Percentiles rank a stretch among this genome's conserved stretches.
Conservation (phyloP, 352 stramenopile species). For the Phytophthora kernoviae region DNA sequence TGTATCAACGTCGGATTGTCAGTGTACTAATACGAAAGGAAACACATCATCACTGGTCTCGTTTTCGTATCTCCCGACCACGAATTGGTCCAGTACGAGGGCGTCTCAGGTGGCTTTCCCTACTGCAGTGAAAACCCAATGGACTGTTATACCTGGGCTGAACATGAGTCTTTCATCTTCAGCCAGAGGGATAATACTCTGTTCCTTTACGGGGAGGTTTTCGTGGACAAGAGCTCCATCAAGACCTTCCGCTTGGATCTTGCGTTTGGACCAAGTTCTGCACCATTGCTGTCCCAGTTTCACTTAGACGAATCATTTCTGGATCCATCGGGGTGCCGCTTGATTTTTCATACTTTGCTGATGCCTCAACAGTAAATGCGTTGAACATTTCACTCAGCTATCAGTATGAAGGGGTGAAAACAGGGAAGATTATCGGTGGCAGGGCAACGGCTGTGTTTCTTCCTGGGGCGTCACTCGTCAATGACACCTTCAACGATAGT, state of each 20-base stretch:
- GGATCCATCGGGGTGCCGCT: constrained; percentile 51
- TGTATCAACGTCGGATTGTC: constrained; percentile 38
- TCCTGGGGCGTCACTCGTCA: constrained; percentile 32
- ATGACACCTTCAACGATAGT: constrained; percentile 26
- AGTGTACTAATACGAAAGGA: constrained; percentile 21
- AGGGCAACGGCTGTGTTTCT: constrained; percentile 42
- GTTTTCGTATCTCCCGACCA: constrained; percentile 45
- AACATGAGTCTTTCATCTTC: constrained; percentile 17
- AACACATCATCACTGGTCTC: constrained; percentile 56
- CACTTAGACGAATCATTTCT: constrained; percentile 47
- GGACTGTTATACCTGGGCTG: constrained; percentile 39
- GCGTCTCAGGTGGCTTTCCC: constrained; percentile 32
- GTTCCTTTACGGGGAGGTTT: constrained; percentile 58
- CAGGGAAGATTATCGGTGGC: constrained; percentile 50
- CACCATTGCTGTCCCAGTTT: constrained; percentile 27
- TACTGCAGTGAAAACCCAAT: constrained; percentile 36
- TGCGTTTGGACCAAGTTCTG: constrained; percentile 28
- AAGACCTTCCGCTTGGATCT: constrained; percentile 59
- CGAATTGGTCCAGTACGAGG: constrained; percentile 16
- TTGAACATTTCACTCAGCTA: constrained; percentile 39
- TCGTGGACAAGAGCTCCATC: constrained; percentile 48
- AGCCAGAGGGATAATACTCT: constrained; percentile 43
- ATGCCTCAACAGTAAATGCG: constrained; percentile 10
- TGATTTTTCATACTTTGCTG: constrained; percentile 51
- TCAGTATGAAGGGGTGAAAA: constrained; percentile 45